Evolutionary conservation across 2,329 filamentous ascomycete species (phyloP), one percentile per base, ranked within the genome.

Genomic region (Aspergillus thermomutatus): DNA sequence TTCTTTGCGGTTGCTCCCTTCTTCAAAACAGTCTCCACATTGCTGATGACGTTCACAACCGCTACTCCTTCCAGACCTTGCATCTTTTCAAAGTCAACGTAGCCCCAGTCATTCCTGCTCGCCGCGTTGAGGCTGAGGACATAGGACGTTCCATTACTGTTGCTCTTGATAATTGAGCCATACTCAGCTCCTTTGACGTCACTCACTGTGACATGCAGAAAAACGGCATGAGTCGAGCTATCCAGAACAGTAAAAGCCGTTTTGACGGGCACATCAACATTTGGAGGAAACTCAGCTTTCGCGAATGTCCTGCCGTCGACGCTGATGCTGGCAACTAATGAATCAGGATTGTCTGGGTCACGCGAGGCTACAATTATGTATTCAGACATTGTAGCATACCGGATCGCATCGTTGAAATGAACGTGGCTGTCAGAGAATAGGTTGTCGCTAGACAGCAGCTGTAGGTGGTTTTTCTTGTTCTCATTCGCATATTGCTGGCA

Each of bases 51-150:
- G 67, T 99, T 99, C 69, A 92, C 90, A 62, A 99, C 74, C 17
- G 87, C 86, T 51, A 99, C 91, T 46, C 94, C 94, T 73, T 99
- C 93, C 14, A 99, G 80, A 2, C 92, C 92, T 49, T 90, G 84
- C 80, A 97, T 91, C 78, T 96, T 97, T 72, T 99, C 94, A 73
- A 96, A 99, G 71, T 99, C 94, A 47, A 96, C 93, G 68, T 87
- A 97, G 46, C 87, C 92, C 1, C 72, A 65, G 11, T 82, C 78
- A 69, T 97, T 87, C 64, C 91, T 85, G 74, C 97, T 97, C 69
- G 97, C 91, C 21, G 85, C 85, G 50, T 84, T 80, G 25, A 94
- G 81, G 73, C 90, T 95, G 62, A 96, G 79, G 11, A 96, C 90
- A 68, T 97, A 99, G 1, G 90, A 94, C 0, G 94, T 99, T 53